Base-by-base conservation (phyloP, 495 filamentous ascomycete genomes). In the Xylaria cubensis region DNA sequence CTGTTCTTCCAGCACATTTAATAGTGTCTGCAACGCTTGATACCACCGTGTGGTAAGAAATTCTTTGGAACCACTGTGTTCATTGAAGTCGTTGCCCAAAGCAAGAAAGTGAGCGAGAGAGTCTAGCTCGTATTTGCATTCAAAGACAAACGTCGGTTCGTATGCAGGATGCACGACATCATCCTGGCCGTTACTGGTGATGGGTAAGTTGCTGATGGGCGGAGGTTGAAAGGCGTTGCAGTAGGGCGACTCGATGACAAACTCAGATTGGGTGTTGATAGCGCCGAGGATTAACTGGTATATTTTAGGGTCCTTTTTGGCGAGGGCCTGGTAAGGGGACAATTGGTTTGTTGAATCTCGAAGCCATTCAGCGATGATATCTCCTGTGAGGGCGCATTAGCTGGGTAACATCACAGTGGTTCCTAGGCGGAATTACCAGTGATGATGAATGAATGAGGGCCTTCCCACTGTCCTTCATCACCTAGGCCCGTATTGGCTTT, bases 101-200 rank as follows among this genome's bases (percentile, higher is more conserved):
- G 92, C 87, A 15, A 99, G 89, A 82, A 99, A 99, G 78, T 94
- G 89, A 4, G 94, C 96, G 0, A 99, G 87, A 2, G 95, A 98
- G 80, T 99, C 96, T 7, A 99, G 88, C 82, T 99, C 96, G 81
- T 98, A 99, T 82, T 99, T 99, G 87, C 96, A 99, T 80, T 99
- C 96, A 76, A 96, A 99, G 12, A 99, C 96, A 64, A 89, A 87
- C 0, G 88, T 88, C 8, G 90, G 91, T 75, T 97, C 93, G 77
- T 96, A 98, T 2, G 84, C 84, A 1, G 96, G 96, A 76, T 97
- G 93, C 0, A 99, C 96, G 17, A 76, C 82, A 76, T 99, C 96
- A 36, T 90, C 87, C 74, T 97, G 92, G 2, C 92, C 92, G 74
- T 92, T 97, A 67, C 84, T 84, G 55, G 89, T 90, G 9, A 92